Evolutionary conservation across 805 yeast species (phyloP).

Genomic region (Ogataea paradorogensis): DNA sequence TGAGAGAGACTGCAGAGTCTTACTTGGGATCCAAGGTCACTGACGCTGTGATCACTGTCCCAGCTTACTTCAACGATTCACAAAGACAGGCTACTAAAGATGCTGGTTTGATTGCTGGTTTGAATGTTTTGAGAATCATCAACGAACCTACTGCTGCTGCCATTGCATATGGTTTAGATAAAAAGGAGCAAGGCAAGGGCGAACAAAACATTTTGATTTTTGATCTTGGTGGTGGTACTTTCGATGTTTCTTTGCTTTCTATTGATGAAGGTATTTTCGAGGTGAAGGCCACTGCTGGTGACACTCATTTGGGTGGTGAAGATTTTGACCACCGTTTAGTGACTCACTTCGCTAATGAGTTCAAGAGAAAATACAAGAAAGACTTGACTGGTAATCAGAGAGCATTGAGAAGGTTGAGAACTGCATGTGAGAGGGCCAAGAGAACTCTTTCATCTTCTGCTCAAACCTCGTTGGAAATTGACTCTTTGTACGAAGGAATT

Average conservation of each 20-base stretch:
- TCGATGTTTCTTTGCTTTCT: conserved; percentile 89
- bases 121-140: conserved; percentile 90
- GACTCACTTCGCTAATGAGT: conserved; percentile 88
- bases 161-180: conserved; percentile 89
- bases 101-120: conserved; percentile 95
- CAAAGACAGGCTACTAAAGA: conserved; percentile 98
- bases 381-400: conserved; percentile 91
- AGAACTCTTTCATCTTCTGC: conserved; percentile 96
- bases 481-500: conserved; percentile 90
- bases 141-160: conserved; percentile 99
- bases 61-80: conserved; percentile 96
- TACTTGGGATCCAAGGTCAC: conserved; percentile 79
- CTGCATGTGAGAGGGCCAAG: conserved; percentile 99
- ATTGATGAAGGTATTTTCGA: conserved; percentile 96
- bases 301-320: conserved; percentile 97
- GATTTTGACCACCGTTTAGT: conserved; percentile 97
- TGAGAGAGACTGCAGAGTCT: conserved; percentile 87
- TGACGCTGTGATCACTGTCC: conserved; percentile 94
- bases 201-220: conserved; percentile 88
- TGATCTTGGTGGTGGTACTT: conserved; percentile 98
- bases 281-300: conserved; percentile 91
- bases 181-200: conserved; percentile 49
- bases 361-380: conserved; percentile 97
- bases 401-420: conserved; percentile 96
- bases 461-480: conserved; percentile 93